Evolutionary conservation across 164 flowering plant species (phyloP).

Genomic region (Echeveria elegans): DNA sequence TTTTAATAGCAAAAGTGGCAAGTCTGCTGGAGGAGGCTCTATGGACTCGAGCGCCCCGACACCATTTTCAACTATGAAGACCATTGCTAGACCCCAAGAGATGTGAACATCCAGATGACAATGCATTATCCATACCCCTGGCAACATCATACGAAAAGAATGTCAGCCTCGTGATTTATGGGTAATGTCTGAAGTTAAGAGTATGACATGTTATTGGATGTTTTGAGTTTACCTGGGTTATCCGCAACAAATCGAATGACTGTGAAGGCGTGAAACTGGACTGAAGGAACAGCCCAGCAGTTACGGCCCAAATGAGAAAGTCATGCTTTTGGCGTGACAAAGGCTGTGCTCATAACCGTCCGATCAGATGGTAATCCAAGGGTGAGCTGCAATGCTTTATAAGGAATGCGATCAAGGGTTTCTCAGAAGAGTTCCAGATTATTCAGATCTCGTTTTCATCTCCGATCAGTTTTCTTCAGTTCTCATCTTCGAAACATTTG

Average conservation of each 20-base stretch:
- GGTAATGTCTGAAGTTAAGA: background rate
- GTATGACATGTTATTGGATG: background rate
- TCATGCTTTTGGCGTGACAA: too few species aligned
- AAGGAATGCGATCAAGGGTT: too few species aligned
- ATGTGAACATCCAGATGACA: constrained; percentile 79
- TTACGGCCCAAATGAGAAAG: too few species aligned
- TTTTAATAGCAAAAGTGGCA: constrained; percentile 29
- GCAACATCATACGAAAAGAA: background rate
- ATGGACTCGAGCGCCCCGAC: constrained; percentile 38
- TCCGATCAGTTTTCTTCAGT: too few species aligned
- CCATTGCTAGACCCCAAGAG: constrained; percentile 73
- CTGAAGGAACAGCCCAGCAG: too few species aligned
- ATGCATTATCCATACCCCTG: constrained; percentile 83
- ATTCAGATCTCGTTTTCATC: too few species aligned
- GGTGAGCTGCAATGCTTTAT: too few species aligned
- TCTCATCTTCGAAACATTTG: too few species aligned
- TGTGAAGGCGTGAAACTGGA: too few species aligned
- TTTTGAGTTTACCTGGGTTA: constrained; percentile 58
- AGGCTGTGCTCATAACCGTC: too few species aligned
- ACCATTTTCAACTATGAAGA: constrained; percentile 68
- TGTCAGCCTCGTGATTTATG: background rate
- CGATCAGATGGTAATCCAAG: too few species aligned
- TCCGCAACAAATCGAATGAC: constrained; percentile 79
- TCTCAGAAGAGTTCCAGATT: too few species aligned
- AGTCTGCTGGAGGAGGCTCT: constrained; percentile 55